Evolutionary conservation across 768 basidiomycete species (phyloP).

Genomic region (Scleroderma citrinum): DNA sequence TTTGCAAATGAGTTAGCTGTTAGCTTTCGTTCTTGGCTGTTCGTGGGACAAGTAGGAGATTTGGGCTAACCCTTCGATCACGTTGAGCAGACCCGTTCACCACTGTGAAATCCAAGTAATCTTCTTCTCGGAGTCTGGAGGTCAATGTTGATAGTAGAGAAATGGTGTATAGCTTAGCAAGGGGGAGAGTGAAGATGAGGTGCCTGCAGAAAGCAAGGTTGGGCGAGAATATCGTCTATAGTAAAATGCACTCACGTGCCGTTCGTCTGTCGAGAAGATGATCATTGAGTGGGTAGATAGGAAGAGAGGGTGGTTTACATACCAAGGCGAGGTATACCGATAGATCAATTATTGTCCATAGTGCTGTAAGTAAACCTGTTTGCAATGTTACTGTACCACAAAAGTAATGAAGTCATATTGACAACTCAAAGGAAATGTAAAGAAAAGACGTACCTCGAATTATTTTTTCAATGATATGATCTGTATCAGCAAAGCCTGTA

Average conservation of each 20-base stretch:
- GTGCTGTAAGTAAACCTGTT: slow-evolving; percentile 34
- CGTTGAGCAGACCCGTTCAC: slow-evolving; percentile 16
- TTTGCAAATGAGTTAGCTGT: slow-evolving; percentile 3
- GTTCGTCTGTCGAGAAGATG: slow-evolving; percentile 14
- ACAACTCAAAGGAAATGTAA: background rate
- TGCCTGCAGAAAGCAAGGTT: slow-evolving; percentile 12
- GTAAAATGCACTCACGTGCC: slow-evolving; percentile 9
- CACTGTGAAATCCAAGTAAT: slow-evolving; percentile 16
- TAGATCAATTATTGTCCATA: slow-evolving; percentile 31
- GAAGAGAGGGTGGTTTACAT: background rate
- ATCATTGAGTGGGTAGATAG: background rate
- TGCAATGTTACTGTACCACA: slow-evolving; percentile 32
- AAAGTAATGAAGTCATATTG: too few relatives aligned
- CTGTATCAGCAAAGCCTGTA: slow-evolving; percentile 34
- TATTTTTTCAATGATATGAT: slow-evolving; percentile 32
- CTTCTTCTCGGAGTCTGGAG: slow-evolving; percentile 18
- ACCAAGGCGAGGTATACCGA: slow-evolving; percentile 22
- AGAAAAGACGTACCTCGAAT: slow-evolving; percentile 22
- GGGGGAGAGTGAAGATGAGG: slow-evolving; percentile 26
- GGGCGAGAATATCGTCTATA: background rate
- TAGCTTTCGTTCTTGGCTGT: slow-evolving; percentile 1
- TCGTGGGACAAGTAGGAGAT: background rate
- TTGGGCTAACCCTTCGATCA: slow-evolving; percentile 14
- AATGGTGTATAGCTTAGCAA: slow-evolving; percentile 33
- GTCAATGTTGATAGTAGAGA: slow-evolving; percentile 31